Evolutionary conservation across 2,329 filamentous ascomycete species (phyloP), one percentile per base, ranked within the genome.

Genomic region (Alternaria postmessia): DNA sequence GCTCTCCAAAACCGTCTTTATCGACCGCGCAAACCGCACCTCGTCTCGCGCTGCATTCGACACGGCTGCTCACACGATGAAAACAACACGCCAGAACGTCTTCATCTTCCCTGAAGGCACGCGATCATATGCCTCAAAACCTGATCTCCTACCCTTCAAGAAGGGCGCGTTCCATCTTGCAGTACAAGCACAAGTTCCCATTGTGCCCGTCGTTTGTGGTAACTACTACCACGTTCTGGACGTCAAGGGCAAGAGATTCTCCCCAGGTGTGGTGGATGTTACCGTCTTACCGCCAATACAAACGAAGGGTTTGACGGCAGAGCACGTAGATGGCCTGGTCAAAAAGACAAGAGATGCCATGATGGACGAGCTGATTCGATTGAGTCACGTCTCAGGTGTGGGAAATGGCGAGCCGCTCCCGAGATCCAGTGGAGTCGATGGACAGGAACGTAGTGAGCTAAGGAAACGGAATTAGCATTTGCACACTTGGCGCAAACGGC

Each of bases 131-230:
- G 86, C 91, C 58, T 88, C 90, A 70, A 89, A 94, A 55, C 91
- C 95, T 2, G 87, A 86, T 60, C 81, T 99, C 71, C 83, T 98
- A 55, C 92, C 93, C n/a, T 99, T 98, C 85, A 99, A 99, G 83
- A 99, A 99, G 84, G 95, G 95, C 61, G 95, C 94, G 47, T 99
- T 99, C 81, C 94, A 99, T 79, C 86, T 99, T 34, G 95, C 95
- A 46, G 88, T 99, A 20, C 92, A 98, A 83, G 94, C 94, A 2
- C 91, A 93, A 67, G 95, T 97, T 6, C 94, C 94, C 26, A 92
- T 99, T 71, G 90, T 99, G 4, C 95, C 95, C 0, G 86, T 96
- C 36, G 83, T 84, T 3, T 77, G 79, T n/a, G 83, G 81, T 20
- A 85, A 84, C 67, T 85, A 85, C 69, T 76, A 69, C 62, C 77